Percentiles rank a stretch among this genome's conserved stretches.
phyloP scores from a whole-genome alignment of 2,329 filamentous ascomycete species.

The Diplodia mutila region DNA sequence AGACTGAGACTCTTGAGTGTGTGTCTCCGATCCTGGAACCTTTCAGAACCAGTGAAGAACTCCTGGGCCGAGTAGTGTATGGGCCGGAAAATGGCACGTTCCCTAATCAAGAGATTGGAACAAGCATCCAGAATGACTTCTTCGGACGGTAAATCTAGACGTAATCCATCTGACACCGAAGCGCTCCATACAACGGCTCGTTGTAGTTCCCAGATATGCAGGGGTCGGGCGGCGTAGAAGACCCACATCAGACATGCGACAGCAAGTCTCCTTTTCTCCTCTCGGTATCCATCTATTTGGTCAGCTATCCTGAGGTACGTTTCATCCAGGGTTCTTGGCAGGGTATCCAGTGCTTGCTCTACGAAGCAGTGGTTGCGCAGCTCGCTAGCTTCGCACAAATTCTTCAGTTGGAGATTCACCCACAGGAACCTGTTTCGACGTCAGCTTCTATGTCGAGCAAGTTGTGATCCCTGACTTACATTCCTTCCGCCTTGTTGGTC shows the following conservation, averaged over 20 bases:
- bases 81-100: not conserved
- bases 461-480: not conserved
- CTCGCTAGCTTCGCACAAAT: not conserved
- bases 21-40: not conserved
- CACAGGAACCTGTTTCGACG: not conserved
- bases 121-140: not conserved
- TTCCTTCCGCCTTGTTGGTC: not conserved
- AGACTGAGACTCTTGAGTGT: not conserved
- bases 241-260: not conserved
- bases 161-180: not conserved
- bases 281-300: not conserved
- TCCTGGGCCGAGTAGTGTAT: slow-evolving; percentile 4
- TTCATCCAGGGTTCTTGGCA: not conserved
- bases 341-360: not conserved
- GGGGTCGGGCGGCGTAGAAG: not conserved
- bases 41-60: not conserved
- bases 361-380: not conserved
- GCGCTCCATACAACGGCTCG: not conserved
- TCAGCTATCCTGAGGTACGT: not conserved
- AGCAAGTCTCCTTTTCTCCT: not conserved
- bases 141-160: not conserved
- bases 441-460: not conserved
- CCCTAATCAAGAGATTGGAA: not conserved
- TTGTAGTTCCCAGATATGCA: not conserved
- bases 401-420: slow-evolving; percentile 1